A percentile compares a stretch with the other conserved stretches of the same genome.
phyloP scores from a whole-genome alignment of 1,139 yeast species.

The Saccharomycopsis phalli region DNA sequence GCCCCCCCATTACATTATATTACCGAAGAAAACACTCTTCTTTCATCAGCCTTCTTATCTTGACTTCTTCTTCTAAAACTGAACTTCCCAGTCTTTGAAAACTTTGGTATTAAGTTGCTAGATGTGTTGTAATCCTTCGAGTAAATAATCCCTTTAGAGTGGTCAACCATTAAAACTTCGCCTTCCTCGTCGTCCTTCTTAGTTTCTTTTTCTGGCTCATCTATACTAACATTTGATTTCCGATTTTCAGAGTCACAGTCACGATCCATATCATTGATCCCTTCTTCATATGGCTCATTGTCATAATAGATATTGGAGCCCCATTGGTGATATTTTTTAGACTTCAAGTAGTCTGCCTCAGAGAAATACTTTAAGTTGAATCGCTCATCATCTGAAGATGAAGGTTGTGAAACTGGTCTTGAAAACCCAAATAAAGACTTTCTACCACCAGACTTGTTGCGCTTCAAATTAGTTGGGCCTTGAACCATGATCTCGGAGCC shows the following conservation, averaged over 20 bases:
- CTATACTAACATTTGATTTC: not conserved
- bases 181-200: conserved; percentile 8
- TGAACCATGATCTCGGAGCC: conserved; percentile 19
- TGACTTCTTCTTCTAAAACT: conserved; percentile 13
- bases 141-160: conserved; percentile 17
- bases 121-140: conserved; percentile 15
- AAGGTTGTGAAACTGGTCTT: not conserved
- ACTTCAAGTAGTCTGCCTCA: conserved; percentile 7
- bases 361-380: conserved; percentile 10
- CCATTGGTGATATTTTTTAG: too few species aligned
- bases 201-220: conserved; percentile 12
- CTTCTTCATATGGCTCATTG: not conserved
- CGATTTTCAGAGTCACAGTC: not conserved
- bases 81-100: conserved; percentile 9
- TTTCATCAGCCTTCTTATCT: conserved; percentile 10
- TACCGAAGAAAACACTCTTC: conserved; percentile 11
- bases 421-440: conserved; percentile 9
- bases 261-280: not conserved
- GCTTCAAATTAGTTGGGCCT: conserved; percentile 10
- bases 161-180: conserved; percentile 20
- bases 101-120: conserved; percentile 14
- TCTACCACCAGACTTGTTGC: conserved; percentile 9
- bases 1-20: not conserved
- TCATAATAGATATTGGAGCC: not conserved
- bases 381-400: conserved; percentile 5